Conservation (phyloP, 192 early-diverging fungal genomes). For the Backusella westeae region DNA sequence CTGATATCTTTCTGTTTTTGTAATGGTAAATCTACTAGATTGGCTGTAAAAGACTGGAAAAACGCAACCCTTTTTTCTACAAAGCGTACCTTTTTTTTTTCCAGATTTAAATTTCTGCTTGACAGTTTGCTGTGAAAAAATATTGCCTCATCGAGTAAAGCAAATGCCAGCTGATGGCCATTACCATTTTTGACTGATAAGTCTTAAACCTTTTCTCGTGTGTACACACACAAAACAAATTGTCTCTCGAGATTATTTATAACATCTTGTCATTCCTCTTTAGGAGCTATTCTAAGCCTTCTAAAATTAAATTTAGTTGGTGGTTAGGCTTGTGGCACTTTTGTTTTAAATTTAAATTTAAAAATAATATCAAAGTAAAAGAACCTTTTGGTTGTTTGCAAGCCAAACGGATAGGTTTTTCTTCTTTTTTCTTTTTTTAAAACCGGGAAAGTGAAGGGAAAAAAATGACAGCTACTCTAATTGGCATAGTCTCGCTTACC, state of each 20-base stretch:
- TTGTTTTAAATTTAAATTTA: neutral
- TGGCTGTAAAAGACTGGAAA: neutral
- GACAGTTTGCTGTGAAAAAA: neutral
- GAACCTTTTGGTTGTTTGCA: neutral
- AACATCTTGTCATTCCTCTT: neutral
- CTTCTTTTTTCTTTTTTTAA: neutral
- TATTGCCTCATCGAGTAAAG: neutral
- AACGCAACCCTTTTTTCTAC: neutral
- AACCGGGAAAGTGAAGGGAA: neutral
- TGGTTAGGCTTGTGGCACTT: neutral
- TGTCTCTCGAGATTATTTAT: neutral
- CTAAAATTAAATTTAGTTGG: neutral
- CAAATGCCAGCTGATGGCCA: neutral
- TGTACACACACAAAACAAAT: neutral
- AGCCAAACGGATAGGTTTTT: neutral
- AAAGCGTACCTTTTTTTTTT: neutral
- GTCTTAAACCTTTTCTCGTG: neutral
- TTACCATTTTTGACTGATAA: neutral
- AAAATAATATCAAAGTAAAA: neutral
- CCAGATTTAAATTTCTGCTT: neutral
- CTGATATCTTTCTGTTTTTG: slow-evolving; percentile 2
- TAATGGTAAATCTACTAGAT: neutral
- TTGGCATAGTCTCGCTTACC: slow-evolving; percentile 7
- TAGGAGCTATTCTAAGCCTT: slow-evolving; percentile 3
- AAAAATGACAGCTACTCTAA: slow-evolving; percentile 5